phyloP scores from a whole-genome alignment of 441 rosid genomes.

The Cnidoscolus chayamansa region DNA sequence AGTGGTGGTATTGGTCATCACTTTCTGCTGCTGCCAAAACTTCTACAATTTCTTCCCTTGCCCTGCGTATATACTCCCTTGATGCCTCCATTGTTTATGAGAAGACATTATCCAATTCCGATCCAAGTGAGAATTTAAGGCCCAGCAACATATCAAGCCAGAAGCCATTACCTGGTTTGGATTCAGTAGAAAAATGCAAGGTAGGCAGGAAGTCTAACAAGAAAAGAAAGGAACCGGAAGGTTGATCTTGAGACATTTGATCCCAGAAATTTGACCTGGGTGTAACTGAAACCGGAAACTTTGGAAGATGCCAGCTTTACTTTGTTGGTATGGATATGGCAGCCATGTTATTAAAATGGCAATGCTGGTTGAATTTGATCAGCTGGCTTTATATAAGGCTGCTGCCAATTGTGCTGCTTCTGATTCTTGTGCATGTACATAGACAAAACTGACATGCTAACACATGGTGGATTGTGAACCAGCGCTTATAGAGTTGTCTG shows the following conservation, averaged over 20 bases:
- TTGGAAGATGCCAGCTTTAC: slow-evolving; percentile 7
- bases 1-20: slow-evolving; percentile 99
- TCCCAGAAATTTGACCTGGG: slow-evolving; percentile 11
- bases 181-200: slow-evolving; percentile 58
- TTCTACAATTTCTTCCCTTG: slow-evolving; percentile 74
- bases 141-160: slow-evolving; percentile 35
- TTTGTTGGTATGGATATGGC: slow-evolving; percentile 1
- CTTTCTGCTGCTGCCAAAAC: slow-evolving; percentile 86
- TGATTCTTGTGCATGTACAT: slow-evolving; percentile 29
- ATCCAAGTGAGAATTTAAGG: slow-evolving; percentile 42
- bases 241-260: slow-evolving; percentile 27
- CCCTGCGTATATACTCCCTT: slow-evolving; percentile 77
- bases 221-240: slow-evolving; percentile 92
- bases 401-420: slow-evolving; percentile 1
- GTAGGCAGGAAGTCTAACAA: slow-evolving; percentile 62
- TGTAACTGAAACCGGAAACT: slow-evolving; percentile 14
- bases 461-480: slow-evolving; percentile 32
- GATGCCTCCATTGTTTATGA: slow-evolving; percentile 84
- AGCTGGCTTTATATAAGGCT: neutral
- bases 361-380: neutral
- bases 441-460: slow-evolving; percentile 36
- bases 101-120: slow-evolving; percentile 33
- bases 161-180: slow-evolving; percentile 39
- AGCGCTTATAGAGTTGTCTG: slow-evolving; percentile 14
- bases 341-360: slow-evolving; percentile 18